Percentiles rank a stretch among this genome's conserved stretches.
Evolutionary conservation across 768 basidiomycete species (phyloP).

Genomic region (Hysterangium stoloniferum): DNA sequence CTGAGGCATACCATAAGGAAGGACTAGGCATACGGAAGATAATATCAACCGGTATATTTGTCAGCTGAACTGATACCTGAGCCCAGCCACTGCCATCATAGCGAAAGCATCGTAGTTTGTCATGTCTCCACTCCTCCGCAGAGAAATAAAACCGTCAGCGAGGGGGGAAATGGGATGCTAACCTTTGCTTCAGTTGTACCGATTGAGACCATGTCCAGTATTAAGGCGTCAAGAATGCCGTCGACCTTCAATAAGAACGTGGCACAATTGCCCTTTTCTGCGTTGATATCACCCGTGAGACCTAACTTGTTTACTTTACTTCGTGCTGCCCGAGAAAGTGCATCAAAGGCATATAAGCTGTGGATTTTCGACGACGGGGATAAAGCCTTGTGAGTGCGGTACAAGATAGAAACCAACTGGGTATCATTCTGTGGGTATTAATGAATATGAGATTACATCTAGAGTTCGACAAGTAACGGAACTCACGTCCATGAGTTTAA

Average conservation of each 20-base stretch:
- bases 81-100: not conserved
- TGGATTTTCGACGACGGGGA: slow-evolving; percentile 62
- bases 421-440: slow-evolving; percentile 60
- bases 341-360: slow-evolving; percentile 92
- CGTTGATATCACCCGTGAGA: slow-evolving; percentile 45
- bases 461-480: not conserved
- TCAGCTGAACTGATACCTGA: slow-evolving; percentile 3
- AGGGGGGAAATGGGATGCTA: slow-evolving; percentile 33
- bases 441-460: not conserved
- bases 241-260: slow-evolving; percentile 87
- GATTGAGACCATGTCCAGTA: slow-evolving; percentile 71
- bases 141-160: not conserved
- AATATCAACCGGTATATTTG: slow-evolving; percentile 5
- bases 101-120: not conserved
- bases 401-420: slow-evolving; percentile 80
- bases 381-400: slow-evolving; percentile 81
- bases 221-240: slow-evolving; percentile 81
- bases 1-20: not conserved
- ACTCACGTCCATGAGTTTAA: slow-evolving; percentile 72
- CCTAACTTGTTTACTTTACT: slow-evolving; percentile 58
- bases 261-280: slow-evolving; percentile 60
- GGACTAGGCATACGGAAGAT: slow-evolving; percentile 7
- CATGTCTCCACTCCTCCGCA: not conserved
- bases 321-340: slow-evolving; percentile 78
- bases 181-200: slow-evolving; percentile 77